These are phyloP conservation scores for Tilletia horrida DNA, from an alignment of 1,284 basidiomycete species.

Conservation along the genomic window DNA sequence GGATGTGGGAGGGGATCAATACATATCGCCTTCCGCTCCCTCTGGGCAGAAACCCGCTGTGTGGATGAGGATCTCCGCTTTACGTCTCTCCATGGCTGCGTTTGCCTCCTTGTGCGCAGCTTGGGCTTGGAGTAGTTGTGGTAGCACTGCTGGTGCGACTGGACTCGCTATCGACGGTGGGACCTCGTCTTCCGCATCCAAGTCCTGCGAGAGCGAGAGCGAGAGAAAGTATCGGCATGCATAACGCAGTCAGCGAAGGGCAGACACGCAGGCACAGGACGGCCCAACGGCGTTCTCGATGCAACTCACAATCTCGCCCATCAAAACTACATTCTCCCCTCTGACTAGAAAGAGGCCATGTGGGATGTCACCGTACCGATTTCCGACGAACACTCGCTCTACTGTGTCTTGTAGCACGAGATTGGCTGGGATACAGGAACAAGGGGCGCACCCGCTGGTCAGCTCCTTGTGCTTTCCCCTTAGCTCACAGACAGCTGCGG, in stretches of 20 bases:
- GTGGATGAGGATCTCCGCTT: conserved; percentile 42
- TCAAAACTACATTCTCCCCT: conserved; percentile 94
- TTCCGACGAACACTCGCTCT: conserved; percentile 70
- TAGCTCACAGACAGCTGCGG: background rate
- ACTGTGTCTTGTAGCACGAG: conserved; percentile 66
- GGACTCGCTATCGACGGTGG: conserved; percentile 42
- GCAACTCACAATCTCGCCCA: conserved; percentile 89
- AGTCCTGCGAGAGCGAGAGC: conserved; percentile 31
- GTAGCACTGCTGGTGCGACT: conserved; percentile 39
- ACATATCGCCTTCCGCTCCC: conserved; percentile 51
- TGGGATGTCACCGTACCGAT: conserved; percentile 72
- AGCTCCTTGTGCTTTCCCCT: background rate
- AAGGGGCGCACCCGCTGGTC: background rate
- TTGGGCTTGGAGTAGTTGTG: conserved; percentile 38
- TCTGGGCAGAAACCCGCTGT: conserved; percentile 49
- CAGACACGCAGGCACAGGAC: background rate
- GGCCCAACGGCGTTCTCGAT: no score
- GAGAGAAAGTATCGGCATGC: background rate
- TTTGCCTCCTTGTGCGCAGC: conserved; percentile 41
- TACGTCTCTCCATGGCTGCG: conserved; percentile 40
- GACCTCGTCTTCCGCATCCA: conserved; percentile 51
- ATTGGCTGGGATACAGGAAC: conserved; percentile 66
- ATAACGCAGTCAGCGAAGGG: background rate
- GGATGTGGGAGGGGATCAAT: conserved; percentile 24
- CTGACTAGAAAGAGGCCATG: conserved; percentile 88